Percentiles rank a stretch among this genome's conserved stretches.
Conservation (phyloP, 345 rosid genomes). For the Chamaenerion angustifolium region DNA sequence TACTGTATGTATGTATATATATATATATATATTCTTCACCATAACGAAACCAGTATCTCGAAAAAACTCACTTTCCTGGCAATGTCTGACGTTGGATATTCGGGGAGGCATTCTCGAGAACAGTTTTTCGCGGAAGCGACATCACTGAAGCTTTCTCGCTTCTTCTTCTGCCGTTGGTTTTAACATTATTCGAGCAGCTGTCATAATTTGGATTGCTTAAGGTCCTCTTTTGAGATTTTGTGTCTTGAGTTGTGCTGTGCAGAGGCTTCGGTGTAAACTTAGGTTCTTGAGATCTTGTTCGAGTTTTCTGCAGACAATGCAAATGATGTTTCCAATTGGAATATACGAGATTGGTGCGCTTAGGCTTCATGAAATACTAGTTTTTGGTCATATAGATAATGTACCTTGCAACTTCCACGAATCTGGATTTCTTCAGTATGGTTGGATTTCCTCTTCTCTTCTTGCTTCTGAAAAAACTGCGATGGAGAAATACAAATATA, state of each 20-base stretch:
- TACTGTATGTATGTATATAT: too few species aligned
- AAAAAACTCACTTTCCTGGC: too few species aligned
- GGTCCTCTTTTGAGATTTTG: conserved; percentile 14
- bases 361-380: neutral
- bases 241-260: conserved; percentile 15
- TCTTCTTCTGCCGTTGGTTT: conserved; percentile 17
- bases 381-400: conserved; percentile 4
- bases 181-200: conserved; percentile 13
- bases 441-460: conserved; percentile 35
- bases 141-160: conserved; percentile 18
- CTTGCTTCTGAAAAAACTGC: conserved; percentile 53
- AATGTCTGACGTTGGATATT: conserved; percentile 25
- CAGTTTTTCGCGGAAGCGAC: conserved; percentile 22
- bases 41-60: too few species aligned
- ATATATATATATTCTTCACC: too few species aligned
- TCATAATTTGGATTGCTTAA: neutral
- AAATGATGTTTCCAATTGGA: conserved; percentile 1
- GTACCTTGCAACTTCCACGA: conserved; percentile 26
- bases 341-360: too few species aligned
- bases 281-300: conserved; percentile 28
- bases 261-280: conserved; percentile 33
- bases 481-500: conserved; percentile 8
- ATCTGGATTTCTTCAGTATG: conserved; percentile 24
- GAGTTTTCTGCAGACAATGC: conserved; percentile 28
- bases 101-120: conserved; percentile 59